Conservation (phyloP, 805 yeast genomes). For the Peterozyma toletana region DNA sequence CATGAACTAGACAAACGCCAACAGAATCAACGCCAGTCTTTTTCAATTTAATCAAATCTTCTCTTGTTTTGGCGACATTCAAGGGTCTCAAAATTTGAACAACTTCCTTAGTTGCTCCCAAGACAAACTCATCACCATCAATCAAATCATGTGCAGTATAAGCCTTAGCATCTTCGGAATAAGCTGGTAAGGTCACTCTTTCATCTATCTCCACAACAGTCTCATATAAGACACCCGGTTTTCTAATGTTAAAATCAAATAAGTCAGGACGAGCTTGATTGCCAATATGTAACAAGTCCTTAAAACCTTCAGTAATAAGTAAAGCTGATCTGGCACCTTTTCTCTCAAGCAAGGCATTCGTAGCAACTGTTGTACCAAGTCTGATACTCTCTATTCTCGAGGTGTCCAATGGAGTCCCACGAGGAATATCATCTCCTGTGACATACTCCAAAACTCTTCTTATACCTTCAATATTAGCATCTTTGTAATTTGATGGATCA, state of each 20-base stretch:
- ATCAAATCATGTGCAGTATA: slow-evolving; percentile 11
- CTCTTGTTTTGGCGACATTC: slow-evolving; percentile 17
- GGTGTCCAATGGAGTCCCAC: slow-evolving; percentile 23
- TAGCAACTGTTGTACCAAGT: slow-evolving; percentile 46
- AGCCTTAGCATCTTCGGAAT: slow-evolving; percentile 23
- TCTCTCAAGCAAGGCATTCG: slow-evolving; percentile 45
- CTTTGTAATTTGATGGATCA: slow-evolving; percentile 39
- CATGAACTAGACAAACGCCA: slow-evolving; percentile 27
- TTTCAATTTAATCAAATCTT: slow-evolving; percentile 16
- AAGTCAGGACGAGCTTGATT: slow-evolving; percentile 46
- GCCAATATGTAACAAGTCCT: slow-evolving; percentile 42
- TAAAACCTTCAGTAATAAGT: slow-evolving; percentile 43
- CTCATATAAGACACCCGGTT: slow-evolving; percentile 37
- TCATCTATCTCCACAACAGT: slow-evolving; percentile 47
- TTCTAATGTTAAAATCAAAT: slow-evolving; percentile 40
- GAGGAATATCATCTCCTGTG: slow-evolving; percentile 24
- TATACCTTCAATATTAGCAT: slow-evolving; percentile 46
- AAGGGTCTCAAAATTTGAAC: slow-evolving; percentile 28
- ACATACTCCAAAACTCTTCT: slow-evolving; percentile 35
- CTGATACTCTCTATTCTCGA: slow-evolving; percentile 32
- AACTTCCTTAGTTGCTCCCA: slow-evolving; percentile 31
- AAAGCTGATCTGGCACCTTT: slow-evolving; percentile 43
- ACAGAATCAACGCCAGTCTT: slow-evolving; percentile 20
- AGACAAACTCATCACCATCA: slow-evolving; percentile 20
- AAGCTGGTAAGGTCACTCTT: slow-evolving; percentile 37